Evolutionary conservation across 139 green algal genomes (phyloP).

Genomic region (Chlamydomonas applanata): DNA sequence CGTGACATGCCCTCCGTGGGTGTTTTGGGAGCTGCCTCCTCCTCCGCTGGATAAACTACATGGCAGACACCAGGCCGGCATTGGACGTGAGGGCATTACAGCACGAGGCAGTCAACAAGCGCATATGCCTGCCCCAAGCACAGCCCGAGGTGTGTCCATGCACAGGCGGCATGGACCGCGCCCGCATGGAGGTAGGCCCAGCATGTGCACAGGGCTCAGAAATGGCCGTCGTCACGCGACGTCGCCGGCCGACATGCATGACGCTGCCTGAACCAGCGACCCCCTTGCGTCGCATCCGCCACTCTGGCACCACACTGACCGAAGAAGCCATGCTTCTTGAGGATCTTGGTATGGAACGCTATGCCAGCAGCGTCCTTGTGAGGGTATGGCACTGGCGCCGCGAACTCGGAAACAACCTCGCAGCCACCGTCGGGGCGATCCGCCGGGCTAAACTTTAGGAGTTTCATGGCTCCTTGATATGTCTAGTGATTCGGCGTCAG

Average conservation of each 20-base stretch:
- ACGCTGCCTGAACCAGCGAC: neutral
- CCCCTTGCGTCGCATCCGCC: neutral
- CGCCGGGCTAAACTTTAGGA: too few relatives aligned
- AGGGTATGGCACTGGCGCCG: slow-evolving; percentile 24
- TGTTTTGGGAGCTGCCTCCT: neutral
- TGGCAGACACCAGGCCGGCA: neutral
- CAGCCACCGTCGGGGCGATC: slow-evolving; percentile 22
- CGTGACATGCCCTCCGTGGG: neutral
- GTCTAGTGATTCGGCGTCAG: too few relatives aligned
- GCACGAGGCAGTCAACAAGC: too few relatives aligned
- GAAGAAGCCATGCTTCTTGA: slow-evolving; percentile 63
- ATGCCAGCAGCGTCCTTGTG: slow-evolving; percentile 69
- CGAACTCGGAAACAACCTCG: slow-evolving; percentile 29
- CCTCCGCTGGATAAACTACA: neutral
- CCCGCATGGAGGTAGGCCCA: neutral
- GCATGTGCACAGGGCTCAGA: neutral
- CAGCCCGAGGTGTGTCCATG: too few relatives aligned
- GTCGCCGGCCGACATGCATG: neutral
- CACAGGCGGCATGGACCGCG: too few relatives aligned
- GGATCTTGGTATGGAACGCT: slow-evolving; percentile 58
- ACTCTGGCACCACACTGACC: slow-evolving; percentile 33
- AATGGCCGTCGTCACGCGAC: neutral
- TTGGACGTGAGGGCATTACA: neutral
- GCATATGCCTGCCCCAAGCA: too few relatives aligned
- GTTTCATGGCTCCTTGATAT: too few relatives aligned